Conservation (phyloP, 805 yeast species). For the Priceomyces medius region DNA sequence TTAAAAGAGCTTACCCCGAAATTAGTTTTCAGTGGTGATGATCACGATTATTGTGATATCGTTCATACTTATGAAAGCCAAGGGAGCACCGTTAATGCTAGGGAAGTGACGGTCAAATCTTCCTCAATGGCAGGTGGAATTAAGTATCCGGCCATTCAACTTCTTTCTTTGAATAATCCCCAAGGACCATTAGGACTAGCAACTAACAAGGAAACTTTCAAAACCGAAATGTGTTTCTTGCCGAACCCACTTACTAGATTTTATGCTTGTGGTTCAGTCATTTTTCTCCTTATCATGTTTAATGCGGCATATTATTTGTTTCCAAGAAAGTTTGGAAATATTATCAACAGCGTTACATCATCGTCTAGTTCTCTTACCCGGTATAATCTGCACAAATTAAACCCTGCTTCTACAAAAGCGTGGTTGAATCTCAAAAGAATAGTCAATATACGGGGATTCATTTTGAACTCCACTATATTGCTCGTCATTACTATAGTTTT, state of each 20-base stretch:
- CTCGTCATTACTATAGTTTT: neutral
- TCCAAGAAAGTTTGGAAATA: neutral
- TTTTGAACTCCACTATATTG: neutral
- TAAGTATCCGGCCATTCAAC: conserved; percentile 78
- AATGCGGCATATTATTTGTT: neutral
- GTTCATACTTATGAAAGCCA: conserved; percentile 43
- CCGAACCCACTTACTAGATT: conserved; percentile 46
- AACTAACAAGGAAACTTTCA: conserved; percentile 17
- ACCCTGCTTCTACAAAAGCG: neutral
- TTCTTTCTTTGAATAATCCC: conserved; percentile 65
- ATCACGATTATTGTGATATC: conserved; percentile 91
- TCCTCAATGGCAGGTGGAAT: conserved; percentile 94
- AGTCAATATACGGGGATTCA: neutral
- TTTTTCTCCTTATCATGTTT: neutral
- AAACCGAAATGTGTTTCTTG: conserved; percentile 54
- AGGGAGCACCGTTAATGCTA: conserved; percentile 32
- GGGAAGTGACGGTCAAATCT: conserved; percentile 86
- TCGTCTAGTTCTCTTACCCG: neutral
- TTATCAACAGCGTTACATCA: neutral
- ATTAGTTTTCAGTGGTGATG: conserved; percentile 86
- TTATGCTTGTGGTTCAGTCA: neutral
- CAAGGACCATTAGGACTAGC: conserved; percentile 12
- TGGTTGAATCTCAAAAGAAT: neutral
- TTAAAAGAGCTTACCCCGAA: conserved; percentile 62
- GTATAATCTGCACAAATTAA: neutral